A percentile compares a stretch with the other conserved stretches of the same genome.
Conservation (phyloP, 2,329 filamentous ascomycete species). For the Sporothrix variecibatus region DNA sequence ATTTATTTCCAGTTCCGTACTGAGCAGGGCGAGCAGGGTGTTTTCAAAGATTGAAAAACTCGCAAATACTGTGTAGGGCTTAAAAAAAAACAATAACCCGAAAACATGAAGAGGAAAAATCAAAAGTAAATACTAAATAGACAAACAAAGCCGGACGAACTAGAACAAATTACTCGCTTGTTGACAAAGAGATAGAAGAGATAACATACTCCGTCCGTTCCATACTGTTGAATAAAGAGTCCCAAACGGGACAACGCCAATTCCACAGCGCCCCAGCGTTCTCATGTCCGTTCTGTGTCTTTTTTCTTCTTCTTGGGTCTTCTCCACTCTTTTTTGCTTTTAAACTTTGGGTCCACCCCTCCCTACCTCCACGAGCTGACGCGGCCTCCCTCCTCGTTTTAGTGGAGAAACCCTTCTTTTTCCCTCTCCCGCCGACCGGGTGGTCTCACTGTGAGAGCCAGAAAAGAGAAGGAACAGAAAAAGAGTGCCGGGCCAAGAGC, state of each 20-base stretch:
- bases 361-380: constrained; percentile 30
- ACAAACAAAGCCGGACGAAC: neutral
- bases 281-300: neutral
- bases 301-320: neutral
- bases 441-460: neutral
- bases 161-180: neutral
- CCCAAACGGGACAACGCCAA: neutral
- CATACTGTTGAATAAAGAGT: neutral
- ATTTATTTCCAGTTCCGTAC: neutral
- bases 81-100: neutral
- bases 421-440: constrained; percentile 24
- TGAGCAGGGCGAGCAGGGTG: neutral
- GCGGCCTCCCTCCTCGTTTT: constrained; percentile 30
- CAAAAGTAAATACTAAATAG: neutral
- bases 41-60: neutral
- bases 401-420: constrained; percentile 14
- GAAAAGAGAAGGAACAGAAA: neutral
- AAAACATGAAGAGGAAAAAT: neutral
- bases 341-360: constrained; percentile 21
- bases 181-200: neutral
- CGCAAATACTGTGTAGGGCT: neutral
- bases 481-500: constrained; percentile 23
- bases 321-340: constrained; percentile 10
- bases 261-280: neutral
- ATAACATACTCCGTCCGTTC: neutral